phyloP scores from a whole-genome alignment of 495 filamentous ascomycete species.

The Tuber magnatum region DNA sequence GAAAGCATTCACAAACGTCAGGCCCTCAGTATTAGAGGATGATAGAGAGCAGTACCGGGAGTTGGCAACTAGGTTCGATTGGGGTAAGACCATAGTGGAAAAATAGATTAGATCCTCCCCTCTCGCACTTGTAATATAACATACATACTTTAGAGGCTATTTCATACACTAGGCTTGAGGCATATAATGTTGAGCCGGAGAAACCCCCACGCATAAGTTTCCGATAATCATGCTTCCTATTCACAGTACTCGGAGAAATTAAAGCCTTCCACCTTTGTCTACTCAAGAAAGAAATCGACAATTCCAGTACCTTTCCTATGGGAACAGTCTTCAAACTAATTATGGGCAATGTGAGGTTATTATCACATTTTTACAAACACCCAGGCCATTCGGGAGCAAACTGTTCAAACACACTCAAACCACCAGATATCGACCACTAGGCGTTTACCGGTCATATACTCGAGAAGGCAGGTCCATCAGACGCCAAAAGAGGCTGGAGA shows the following conservation, averaged over 20 bases:
- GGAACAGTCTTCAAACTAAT: neutral
- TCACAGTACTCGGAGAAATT: neutral
- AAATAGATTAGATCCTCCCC: conserved; percentile 1
- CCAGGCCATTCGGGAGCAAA: neutral
- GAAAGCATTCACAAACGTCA: conserved; percentile 60
- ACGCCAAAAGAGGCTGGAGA: neutral
- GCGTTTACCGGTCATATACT: too few relatives aligned
- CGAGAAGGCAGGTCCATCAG: neutral
- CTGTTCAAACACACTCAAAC: neutral
- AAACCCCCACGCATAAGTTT: neutral
- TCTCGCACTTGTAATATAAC: neutral
- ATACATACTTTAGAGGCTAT: conserved; percentile 4
- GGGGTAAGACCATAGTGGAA: conserved; percentile 19
- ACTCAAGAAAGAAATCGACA: neutral
- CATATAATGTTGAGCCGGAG: neutral
- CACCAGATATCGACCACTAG: neutral
- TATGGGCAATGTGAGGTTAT: neutral
- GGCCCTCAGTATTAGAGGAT: conserved; percentile 69
- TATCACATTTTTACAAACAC: neutral
- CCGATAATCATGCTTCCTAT: neutral
- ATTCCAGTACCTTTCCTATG: neutral
- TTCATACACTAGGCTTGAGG: neutral
- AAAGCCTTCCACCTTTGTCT: neutral
- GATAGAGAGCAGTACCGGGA: conserved; percentile 58
- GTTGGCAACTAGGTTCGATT: conserved; percentile 44